Evolutionary conservation across 2,329 filamentous ascomycete genomes (phyloP), one percentile per base, ranked within the genome.

Genomic region (Exophiala sp.): DNA sequence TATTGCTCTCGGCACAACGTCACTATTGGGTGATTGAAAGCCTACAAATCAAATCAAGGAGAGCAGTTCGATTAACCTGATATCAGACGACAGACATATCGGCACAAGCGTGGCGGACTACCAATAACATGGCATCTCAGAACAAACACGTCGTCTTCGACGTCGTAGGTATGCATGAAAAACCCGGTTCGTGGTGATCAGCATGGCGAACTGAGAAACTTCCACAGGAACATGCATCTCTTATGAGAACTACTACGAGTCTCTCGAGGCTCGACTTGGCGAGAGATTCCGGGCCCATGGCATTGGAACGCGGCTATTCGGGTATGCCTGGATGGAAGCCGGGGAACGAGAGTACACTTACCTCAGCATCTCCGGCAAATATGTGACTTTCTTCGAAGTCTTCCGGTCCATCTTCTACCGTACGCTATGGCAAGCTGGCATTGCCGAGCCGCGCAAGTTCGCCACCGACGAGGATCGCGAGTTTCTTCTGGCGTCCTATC

Each of bases 151-250:
- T 45, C 20, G 42, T 45, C 3, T 45, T 45, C 21, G 42, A 45
- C 42, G 24, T 45, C 12, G 42, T 45, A 8, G 42, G 42, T 43
- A 43, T 12, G 40, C 14, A 29, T 43, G 40, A 43, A 16, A 14
- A 16, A 16, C 35, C 11, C 16, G 7, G n/a, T 29, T 2, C 2
- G 5, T 14, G 40, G 21, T 32, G 10, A 29, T n/a, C 51, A 32
- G 8, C 35, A 40, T 24, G 10, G 20, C 36, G 16, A 42, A 77
- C 16, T 18, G 16, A 18, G 78, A 50, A 70, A 78, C 56, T 69
- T 78, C 82, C 1, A 79, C 82, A 48, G 75, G 74, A 16, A 77
- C 74, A 7, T 68, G 71, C 12, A 70, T 77, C 35, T 65, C 64
- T 36, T 75, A 72, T 64, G 66, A 73, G 8, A 65, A 68, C 45